A percentile compares a stretch with the other conserved stretches of the same genome.
Evolutionary conservation across 805 yeast species (phyloP).

Genomic region (Candida chauliodis): DNA sequence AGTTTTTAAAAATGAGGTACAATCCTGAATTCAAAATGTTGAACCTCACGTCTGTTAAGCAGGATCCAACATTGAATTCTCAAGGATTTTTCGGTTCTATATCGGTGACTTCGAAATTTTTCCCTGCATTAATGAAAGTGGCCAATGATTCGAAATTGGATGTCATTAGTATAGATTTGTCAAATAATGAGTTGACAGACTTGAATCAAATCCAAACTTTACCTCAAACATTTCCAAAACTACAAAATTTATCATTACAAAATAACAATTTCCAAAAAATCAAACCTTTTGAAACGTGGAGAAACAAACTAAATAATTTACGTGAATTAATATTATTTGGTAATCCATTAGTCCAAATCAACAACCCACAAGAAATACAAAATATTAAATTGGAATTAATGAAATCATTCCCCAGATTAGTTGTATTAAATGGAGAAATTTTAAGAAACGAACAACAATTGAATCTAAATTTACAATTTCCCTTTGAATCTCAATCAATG

Average conservation of each 20-base stretch:
- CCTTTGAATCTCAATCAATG: constrained; percentile 55
- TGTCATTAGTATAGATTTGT: constrained; percentile 69
- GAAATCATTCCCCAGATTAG: constrained; percentile 72
- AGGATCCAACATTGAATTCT: constrained; percentile 56
- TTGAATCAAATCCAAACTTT: constrained; percentile 56
- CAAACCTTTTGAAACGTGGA: constrained; percentile 68
- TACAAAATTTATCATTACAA: constrained; percentile 76
- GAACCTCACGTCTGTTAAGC: constrained; percentile 61
- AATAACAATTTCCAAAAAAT: constrained; percentile 64
- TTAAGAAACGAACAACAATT: constrained; percentile 73
- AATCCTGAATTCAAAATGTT: constrained; percentile 61
- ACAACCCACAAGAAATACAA: constrained; percentile 25
- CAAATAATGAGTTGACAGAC: constrained; percentile 59
- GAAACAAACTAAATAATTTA: constrained; percentile 65
- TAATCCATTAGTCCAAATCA: constrained; percentile 59
- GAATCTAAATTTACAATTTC: constrained; percentile 48
- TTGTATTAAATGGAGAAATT: constrained; percentile 71
- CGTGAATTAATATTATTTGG: constrained; percentile 76
- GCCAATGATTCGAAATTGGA: constrained; percentile 55
- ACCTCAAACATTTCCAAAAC: constrained; percentile 68
- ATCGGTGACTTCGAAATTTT: constrained; percentile 72
- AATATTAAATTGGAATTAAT: constrained; percentile 59
- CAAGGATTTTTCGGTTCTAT: constrained; percentile 64
- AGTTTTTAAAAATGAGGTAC: constrained; percentile 64
- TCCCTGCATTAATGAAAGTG: constrained; percentile 83